Conservation (phyloP, 371 early-diverging fungal species). For the Fennellomyces sp. region DNA sequence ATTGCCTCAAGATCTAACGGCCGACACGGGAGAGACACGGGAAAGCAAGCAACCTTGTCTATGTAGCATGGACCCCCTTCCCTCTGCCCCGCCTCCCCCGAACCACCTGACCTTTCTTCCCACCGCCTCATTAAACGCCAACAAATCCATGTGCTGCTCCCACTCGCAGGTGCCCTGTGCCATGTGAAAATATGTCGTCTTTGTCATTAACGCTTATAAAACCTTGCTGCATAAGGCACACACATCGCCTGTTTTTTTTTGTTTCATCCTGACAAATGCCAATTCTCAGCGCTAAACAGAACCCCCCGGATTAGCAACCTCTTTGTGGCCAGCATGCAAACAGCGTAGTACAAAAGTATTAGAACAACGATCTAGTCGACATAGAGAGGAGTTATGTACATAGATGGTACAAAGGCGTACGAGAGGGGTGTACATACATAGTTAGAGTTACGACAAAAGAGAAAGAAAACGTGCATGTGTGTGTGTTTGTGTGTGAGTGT, state of each 20-base stretch:
- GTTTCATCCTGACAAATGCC: background rate
- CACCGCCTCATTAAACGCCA: constrained; percentile 6
- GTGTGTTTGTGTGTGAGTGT: background rate
- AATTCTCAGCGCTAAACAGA: background rate
- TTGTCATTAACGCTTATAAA: background rate
- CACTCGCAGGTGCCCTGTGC: background rate
- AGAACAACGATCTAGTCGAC: background rate
- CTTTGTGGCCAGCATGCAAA: too few relatives aligned
- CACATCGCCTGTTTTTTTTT: background rate
- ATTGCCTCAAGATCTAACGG: constrained; percentile 3
- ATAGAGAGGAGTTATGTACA: background rate
- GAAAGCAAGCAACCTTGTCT: background rate
- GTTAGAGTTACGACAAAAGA: constrained; percentile 1
- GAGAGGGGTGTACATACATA: background rate
- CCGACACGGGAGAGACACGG: constrained; percentile 4
- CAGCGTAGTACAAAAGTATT: constrained; percentile 4
- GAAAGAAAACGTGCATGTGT: background rate
- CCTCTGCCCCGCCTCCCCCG: constrained; percentile 5
- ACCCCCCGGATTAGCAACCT: background rate
- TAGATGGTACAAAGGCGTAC: background rate
- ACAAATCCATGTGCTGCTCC: constrained; percentile 16
- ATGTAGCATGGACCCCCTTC: background rate
- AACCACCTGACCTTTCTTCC: constrained; percentile 20
- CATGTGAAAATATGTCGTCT: constrained; percentile 5
- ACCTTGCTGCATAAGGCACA: background rate